These are phyloP conservation scores for Falciphora oryzae DNA, from an alignment of 2,329 filamentous ascomycete genomes.

Conservation along the genomic window DNA sequence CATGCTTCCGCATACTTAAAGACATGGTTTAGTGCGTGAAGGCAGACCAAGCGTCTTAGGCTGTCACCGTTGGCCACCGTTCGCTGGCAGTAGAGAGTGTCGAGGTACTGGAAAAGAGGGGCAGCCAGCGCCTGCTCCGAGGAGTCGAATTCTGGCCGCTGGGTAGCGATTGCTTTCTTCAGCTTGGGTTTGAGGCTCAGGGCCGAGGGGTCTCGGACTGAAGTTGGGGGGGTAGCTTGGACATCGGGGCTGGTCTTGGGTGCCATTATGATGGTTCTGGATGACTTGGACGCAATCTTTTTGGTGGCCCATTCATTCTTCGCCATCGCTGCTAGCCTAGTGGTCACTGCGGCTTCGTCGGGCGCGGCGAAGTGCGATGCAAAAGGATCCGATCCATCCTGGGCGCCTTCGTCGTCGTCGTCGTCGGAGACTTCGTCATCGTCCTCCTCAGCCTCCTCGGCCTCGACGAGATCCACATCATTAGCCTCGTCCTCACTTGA, in stretches of 20 bases:
- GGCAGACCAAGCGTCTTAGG: constrained; percentile 65
- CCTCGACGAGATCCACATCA: constrained; percentile 37
- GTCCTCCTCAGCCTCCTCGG: constrained; percentile 39
- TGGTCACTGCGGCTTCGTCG: constrained; percentile 53
- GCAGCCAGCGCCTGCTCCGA: constrained; percentile 62
- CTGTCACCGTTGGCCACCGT: constrained; percentile 61
- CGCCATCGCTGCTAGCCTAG: constrained; percentile 45
- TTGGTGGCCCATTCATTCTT: constrained; percentile 45
- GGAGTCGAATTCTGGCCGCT: constrained; percentile 51
- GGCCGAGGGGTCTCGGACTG: constrained; percentile 35
- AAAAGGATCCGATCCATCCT: constrained; percentile 61
- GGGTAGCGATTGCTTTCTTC: constrained; percentile 44
- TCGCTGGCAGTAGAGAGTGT: constrained; percentile 71
- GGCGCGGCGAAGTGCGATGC: constrained; percentile 71
- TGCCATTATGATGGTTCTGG: constrained; percentile 40
- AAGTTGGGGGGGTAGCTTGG: constrained; percentile 26
- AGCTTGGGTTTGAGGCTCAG: constrained; percentile 68
- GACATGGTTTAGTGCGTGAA: constrained; percentile 88
- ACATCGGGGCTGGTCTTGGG: constrained; percentile 35
- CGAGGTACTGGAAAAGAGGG: constrained; percentile 74
- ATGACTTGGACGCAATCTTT: constrained; percentile 39
- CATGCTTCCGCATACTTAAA: constrained; percentile 57
- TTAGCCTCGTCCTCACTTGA: constrained; percentile 29
- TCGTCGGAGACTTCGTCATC: constrained; percentile 27
- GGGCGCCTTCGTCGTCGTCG: constrained; percentile 44